These are phyloP conservation scores for Kwoniella dejecticola DNA, from an alignment of 768 basidiomycete genomes.

Conservation along the genomic window DNA sequence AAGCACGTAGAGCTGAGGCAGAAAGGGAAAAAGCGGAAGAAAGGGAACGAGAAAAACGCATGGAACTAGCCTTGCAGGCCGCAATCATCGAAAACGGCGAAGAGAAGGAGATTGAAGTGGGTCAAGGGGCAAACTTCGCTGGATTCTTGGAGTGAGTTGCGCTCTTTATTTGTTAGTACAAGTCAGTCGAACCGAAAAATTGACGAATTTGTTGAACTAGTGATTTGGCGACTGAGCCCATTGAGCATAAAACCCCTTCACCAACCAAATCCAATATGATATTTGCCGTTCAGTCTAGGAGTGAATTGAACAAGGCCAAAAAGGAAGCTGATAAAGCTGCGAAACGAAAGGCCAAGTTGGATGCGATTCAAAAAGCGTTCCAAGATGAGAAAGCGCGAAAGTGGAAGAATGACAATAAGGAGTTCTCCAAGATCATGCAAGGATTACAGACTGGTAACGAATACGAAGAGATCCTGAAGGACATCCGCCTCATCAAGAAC, in stretches of 20 bases:
- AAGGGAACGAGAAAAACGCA: slow-evolving; percentile 4
- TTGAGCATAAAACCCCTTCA: neutral
- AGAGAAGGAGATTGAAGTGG: neutral
- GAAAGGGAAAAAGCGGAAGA: slow-evolving; percentile 8
- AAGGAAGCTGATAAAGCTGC: neutral
- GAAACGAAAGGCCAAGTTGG: slow-evolving; percentile 2
- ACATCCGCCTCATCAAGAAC: neutral
- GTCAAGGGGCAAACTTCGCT: slow-evolving; percentile 3
- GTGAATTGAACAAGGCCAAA: neutral
- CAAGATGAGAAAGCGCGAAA: slow-evolving; percentile 1
- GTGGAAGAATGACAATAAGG: neutral
- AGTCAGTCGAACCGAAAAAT: too few species aligned
- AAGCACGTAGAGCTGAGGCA: neutral
- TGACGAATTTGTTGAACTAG: too few species aligned
- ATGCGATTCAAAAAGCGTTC: neutral
- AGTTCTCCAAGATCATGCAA: slow-evolving; percentile 7
- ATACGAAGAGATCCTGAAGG: neutral
- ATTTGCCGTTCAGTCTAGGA: slow-evolving; percentile 6
- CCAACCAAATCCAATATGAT: slow-evolving; percentile 3
- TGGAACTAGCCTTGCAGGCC: neutral
- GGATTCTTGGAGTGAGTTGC: slow-evolving; percentile 21
- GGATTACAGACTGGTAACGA: neutral
- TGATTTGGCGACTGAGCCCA: neutral
- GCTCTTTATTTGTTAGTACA: too few species aligned
- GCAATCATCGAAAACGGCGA: slow-evolving; percentile 4